Evolutionary conservation across 768 basidiomycete genomes (phyloP).

Genomic region (Amanita exitialis): DNA sequence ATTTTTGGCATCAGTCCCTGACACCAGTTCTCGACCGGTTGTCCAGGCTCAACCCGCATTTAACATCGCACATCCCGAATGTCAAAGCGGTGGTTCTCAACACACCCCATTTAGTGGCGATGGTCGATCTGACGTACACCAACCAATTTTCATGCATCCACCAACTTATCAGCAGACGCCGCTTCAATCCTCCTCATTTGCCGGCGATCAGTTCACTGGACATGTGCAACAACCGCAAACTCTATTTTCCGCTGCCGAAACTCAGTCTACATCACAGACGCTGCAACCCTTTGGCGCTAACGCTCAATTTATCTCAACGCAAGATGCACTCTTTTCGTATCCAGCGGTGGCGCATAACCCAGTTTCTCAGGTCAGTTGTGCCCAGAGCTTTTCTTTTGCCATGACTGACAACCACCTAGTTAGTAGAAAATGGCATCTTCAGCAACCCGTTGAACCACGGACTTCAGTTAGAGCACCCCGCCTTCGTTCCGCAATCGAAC

Average conservation of each 20-base stretch:
- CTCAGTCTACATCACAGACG: background rate
- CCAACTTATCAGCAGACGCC: background rate
- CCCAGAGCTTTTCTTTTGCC: background rate
- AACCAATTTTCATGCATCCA: background rate
- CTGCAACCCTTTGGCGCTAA: background rate
- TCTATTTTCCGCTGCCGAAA: background rate
- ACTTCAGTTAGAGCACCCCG: background rate
- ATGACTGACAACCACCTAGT: background rate
- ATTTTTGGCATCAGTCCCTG: background rate
- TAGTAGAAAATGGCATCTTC: background rate
- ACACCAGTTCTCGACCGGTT: background rate
- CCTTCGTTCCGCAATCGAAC: background rate
- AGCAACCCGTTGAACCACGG: background rate
- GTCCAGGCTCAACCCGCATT: background rate
- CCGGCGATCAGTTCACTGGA: background rate
- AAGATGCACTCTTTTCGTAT: background rate
- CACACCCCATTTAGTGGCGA: background rate
- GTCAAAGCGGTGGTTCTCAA: background rate
- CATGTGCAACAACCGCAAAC: background rate
- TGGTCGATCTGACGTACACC: background rate
- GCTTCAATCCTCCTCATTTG: background rate
- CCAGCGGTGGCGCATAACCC: background rate
- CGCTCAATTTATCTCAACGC: background rate
- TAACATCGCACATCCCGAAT: background rate
- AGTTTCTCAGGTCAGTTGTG: background rate